Conservation (phyloP, 768 basidiomycete genomes). For the Tulasnella sp. region DNA sequence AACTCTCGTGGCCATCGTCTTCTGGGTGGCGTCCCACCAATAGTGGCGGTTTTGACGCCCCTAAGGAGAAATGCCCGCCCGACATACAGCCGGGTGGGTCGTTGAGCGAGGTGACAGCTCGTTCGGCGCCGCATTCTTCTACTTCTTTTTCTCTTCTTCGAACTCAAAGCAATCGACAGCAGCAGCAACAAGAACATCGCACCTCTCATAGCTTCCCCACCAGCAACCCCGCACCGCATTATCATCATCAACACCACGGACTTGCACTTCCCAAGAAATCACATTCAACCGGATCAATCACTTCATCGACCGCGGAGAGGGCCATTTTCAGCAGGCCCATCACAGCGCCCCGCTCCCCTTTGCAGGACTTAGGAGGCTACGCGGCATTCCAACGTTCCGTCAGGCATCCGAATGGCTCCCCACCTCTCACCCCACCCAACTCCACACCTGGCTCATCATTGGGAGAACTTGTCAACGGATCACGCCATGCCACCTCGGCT, state of each 20-base stretch:
- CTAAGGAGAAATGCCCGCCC: constrained; percentile 89
- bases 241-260: not conserved
- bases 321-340: not conserved
- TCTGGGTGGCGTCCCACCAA: not conserved
- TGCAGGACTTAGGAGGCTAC: not conserved
- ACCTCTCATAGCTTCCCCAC: constrained; percentile 4
- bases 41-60: constrained; percentile 96
- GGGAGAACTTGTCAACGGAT: constrained; percentile 22
- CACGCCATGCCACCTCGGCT: not conserved
- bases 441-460: constrained; percentile 23
- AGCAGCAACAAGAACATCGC: not conserved
- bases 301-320: not conserved
- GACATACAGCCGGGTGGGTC: constrained; percentile 67
- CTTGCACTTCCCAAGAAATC: constrained; percentile 7
- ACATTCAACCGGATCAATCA: constrained; percentile 2
- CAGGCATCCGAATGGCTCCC: not conserved
- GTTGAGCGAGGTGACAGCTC: constrained; percentile 93
- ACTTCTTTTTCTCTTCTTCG: not conserved
- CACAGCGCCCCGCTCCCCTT: constrained; percentile 8
- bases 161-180: constrained; percentile 17
- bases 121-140: constrained; percentile 47
- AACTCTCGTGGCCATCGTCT: not conserved
- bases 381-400: not conserved
- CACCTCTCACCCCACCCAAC: constrained; percentile 28
- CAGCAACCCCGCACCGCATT: not conserved